Evolutionary conservation across 2,329 filamentous ascomycete genomes (phyloP).

Genomic region (Alternaria sp.): DNA sequence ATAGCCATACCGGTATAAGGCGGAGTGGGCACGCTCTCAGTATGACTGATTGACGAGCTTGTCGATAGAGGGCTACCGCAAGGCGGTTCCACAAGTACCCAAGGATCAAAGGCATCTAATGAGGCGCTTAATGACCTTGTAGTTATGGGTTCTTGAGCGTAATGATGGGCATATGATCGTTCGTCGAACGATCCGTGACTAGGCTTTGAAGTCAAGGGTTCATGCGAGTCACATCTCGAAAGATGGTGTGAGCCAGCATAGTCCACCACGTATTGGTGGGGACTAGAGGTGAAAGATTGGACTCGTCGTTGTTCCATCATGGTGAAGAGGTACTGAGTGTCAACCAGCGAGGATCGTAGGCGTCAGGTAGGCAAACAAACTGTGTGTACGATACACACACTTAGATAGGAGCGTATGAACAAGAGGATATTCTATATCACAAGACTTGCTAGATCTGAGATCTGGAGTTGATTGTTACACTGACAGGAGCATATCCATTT

Average conservation of each 20-base stretch:
- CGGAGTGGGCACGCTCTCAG: constrained; percentile 23
- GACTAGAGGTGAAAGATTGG: constrained; percentile 17
- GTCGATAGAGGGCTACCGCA: constrained; percentile 24
- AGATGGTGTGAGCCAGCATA: constrained; percentile 6
- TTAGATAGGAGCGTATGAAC: neutral
- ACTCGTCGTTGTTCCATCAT: constrained; percentile 19
- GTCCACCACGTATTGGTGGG: constrained; percentile 16
- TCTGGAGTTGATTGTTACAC: constrained; percentile 3
- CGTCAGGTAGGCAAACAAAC: neutral
- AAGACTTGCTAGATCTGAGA: neutral
- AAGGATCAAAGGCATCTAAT: constrained; percentile 19
- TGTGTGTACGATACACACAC: neutral
- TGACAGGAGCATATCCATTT: constrained; percentile 3
- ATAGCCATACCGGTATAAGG: constrained; percentile 4
- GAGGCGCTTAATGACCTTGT: constrained; percentile 11
- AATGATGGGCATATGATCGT: constrained; percentile 5
- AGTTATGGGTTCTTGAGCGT: constrained; percentile 3
- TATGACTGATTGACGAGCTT: constrained; percentile 18
- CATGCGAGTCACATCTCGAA: constrained; percentile 2
- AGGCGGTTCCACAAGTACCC: constrained; percentile 18
- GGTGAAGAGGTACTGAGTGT: constrained; percentile 3
- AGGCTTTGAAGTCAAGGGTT: constrained; percentile 5
- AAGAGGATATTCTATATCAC: neutral
- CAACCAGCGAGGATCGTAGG: neutral
- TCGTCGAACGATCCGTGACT: constrained; percentile 17